Base-by-base conservation (phyloP, 1,139 yeast genomes). In the Geotrichum candidum region DNA sequence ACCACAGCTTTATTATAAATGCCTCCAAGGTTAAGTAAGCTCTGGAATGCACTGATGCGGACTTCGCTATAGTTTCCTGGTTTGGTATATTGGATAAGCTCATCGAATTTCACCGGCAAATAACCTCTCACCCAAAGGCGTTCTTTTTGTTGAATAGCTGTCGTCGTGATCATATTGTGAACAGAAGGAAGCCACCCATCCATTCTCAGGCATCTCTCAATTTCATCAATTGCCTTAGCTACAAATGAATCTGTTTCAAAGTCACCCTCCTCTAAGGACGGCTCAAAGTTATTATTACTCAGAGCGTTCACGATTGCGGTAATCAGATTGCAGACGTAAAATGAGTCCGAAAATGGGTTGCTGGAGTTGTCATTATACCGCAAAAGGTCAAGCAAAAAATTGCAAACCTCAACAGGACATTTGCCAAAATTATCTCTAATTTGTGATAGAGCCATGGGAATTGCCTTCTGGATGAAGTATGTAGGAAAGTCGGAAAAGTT, bases 161-260 rank as follows among this genome's bases (percentile, higher is more conserved):
- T 79, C 27, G 77, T 79, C 0, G 91, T 83, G 11, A 90, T 78
- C 53, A 81, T 71, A 51, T 82, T 76, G 55, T 87, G 87, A 67
- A 82, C 84, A 0, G 96, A 86, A 0, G 97, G 96, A 15, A 87
- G 80, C 96, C 96, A 91, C 57, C 84, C 86, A 69, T 94, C 98
- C 75, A 95, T 79, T 66, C 92, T 84, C 66, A 86, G 85, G 64
- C 87, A 82, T 65, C 98, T 80, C 60, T 86, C 84, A 57, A 95
- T 77, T 70, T 92, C 90, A 22, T 79, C 78, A 22, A 83, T 70
- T 0, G 85, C 83, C 23, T 78, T 80, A 10, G 72, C 68, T 7
- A 81, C 70, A 68, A 80, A 82, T 4, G 69, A 66, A 2, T 73
- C 70, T 56, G 74, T 74, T 41, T 74, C 74, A 15, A 70, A 65